These are phyloP conservation scores for Neonectria sp. DNA, from an alignment of 2,329 filamentous ascomycete genomes.

Conservation along the genomic window DNA sequence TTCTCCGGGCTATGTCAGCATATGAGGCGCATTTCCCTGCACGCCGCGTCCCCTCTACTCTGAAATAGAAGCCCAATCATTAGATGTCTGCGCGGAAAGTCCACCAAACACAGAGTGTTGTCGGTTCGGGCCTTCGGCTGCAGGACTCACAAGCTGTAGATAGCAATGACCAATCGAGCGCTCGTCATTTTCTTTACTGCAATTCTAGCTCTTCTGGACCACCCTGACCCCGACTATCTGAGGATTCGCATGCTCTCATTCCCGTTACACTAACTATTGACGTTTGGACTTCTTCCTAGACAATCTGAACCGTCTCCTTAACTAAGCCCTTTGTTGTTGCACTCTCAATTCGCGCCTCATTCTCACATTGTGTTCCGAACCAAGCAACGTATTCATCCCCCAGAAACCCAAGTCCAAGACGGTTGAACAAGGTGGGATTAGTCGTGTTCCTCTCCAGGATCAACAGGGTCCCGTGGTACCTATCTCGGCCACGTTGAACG, in stretches of 20 bases:
- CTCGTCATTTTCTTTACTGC: too few species aligned
- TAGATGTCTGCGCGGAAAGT: too few species aligned
- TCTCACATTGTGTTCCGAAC: slow-evolving; percentile 6
- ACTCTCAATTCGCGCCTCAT: background rate
- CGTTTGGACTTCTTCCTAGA: background rate
- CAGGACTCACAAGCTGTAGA: too few species aligned
- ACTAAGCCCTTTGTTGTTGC: background rate
- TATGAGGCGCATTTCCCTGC: slow-evolving; percentile 23
- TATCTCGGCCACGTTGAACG: slow-evolving; percentile 4
- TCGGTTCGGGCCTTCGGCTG: too few species aligned
- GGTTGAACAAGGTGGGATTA: background rate
- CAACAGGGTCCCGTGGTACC: background rate
- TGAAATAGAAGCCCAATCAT: background rate
- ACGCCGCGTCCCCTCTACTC: background rate
- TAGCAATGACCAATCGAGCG: too few species aligned
- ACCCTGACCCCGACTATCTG: too few species aligned
- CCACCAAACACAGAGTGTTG: too few species aligned
- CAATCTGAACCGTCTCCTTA: background rate
- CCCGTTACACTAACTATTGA: background rate
- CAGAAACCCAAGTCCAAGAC: slow-evolving; percentile 21
- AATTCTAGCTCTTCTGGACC: too few species aligned
- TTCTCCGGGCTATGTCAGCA: slow-evolving; percentile 12
- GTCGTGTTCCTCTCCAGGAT: background rate
- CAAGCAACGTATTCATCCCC: slow-evolving; percentile 2
- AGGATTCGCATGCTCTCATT: background rate